A percentile compares a stretch with the other conserved stretches of the same genome.
Evolutionary conservation across 2,329 filamentous ascomycete species (phyloP).

Genomic region (Colletotrichum musicola): DNA sequence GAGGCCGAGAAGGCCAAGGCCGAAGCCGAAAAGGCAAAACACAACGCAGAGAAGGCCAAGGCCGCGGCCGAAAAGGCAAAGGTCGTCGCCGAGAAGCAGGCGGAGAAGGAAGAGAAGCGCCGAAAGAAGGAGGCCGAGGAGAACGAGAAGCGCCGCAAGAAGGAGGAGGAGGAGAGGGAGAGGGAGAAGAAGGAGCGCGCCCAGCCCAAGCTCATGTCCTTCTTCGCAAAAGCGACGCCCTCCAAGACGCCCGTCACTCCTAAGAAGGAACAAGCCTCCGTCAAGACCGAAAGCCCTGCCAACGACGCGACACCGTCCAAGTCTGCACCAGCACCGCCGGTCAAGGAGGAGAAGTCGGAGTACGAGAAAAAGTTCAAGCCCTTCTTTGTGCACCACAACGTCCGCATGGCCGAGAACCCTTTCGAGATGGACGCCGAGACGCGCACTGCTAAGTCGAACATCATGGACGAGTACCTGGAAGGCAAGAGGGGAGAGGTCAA

Average conservation of each 20-base stretch:
- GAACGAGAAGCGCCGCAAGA: conserved; percentile 62
- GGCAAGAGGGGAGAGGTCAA: conserved; percentile 57
- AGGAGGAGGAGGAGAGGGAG: conserved; percentile 61
- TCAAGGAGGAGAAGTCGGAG: conserved; percentile 55
- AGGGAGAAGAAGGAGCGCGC: conserved; percentile 64
- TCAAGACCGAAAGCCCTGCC: conserved; percentile 26
- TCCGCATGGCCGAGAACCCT: conserved; percentile 73
- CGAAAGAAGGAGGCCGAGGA: conserved; percentile 51
- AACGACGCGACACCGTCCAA: conserved; percentile 17
- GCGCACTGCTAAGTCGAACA: conserved; percentile 61
- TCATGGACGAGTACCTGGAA: conserved; percentile 65
- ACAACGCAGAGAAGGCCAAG: conserved; percentile 52
- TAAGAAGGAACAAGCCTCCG: conserved; percentile 50
- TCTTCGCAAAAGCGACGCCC: conserved; percentile 57
- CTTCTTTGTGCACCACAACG: conserved; percentile 82
- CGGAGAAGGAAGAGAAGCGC: conserved; percentile 47
- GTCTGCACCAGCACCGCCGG: conserved; percentile 34
- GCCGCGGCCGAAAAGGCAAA: conserved; percentile 50
- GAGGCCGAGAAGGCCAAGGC: conserved; percentile 50
- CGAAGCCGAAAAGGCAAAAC: conserved; percentile 48
- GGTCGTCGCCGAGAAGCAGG: conserved; percentile 50
- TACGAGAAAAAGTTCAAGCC: conserved; percentile 82
- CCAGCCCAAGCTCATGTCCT: conserved; percentile 59
- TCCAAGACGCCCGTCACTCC: conserved; percentile 48
- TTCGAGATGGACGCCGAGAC: conserved; percentile 71